Percentiles rank a stretch among this genome's conserved stretches.
Evolutionary conservation across 2,329 filamentous ascomycete species (phyloP).

Genomic region (Plenodomus lindquistii): DNA sequence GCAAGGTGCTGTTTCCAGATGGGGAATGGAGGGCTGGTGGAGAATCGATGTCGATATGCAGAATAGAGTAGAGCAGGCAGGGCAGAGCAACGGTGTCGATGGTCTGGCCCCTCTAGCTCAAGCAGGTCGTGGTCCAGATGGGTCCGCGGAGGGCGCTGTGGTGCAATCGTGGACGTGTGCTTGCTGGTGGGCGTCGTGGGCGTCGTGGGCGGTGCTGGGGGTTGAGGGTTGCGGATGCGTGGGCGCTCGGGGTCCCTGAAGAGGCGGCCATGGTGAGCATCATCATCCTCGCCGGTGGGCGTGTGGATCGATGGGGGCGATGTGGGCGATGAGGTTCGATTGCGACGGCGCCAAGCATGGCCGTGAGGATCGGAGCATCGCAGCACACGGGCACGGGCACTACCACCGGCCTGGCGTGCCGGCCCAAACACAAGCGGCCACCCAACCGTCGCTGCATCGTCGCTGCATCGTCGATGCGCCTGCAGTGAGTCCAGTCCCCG

Average conservation of each 20-base stretch:
- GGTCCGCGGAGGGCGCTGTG: neutral
- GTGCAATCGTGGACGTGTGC: no score
- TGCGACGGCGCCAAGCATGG: conserved; percentile 18
- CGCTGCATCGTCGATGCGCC: neutral
- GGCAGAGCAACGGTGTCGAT: no score
- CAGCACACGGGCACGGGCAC: no score
- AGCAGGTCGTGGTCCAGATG: no score
- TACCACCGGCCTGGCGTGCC: no score
- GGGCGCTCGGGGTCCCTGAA: conserved; percentile 2
- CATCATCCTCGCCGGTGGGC: conserved; percentile 8
- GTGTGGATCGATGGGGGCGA: conserved; percentile 1
- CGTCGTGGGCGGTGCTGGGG: neutral
- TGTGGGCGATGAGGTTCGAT: conserved; percentile 19
- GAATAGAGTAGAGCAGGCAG: no score
- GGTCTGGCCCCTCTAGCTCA: no score
- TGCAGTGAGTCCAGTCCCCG: no score
- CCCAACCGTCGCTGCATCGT: no score
- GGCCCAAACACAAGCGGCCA: no score
- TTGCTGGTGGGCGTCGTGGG: conserved; percentile 2
- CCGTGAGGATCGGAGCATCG: conserved; percentile 18
- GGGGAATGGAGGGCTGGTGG: conserved; percentile 1
- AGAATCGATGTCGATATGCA: neutral
- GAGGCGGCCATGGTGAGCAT: conserved; percentile 17
- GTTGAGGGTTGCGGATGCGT: conserved; percentile 3
- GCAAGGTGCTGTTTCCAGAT: neutral